Percentiles rank a stretch among this genome's conserved stretches.
Evolutionary conservation across 257 asterid genomes (phyloP).

Genomic region (Solanum bulbocastanum): DNA sequence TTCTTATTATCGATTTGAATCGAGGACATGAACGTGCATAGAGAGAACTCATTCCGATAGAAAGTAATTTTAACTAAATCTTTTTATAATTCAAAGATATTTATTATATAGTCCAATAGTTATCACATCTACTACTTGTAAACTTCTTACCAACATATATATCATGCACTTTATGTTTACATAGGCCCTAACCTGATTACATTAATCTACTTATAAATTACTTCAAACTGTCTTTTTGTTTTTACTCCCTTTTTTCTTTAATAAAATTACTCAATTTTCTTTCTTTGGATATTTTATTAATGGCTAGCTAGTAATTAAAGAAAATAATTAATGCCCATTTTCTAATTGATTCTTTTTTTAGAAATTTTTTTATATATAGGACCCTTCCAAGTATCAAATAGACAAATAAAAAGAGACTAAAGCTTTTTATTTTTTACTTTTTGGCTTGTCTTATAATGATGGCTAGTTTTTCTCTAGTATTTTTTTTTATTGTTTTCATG

Average conservation of each 20-base stretch:
- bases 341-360: not conserved
- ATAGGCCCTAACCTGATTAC: not conserved
- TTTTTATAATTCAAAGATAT: not conserved
- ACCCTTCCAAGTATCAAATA: not conserved
- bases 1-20: not conserved
- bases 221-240: not conserved
- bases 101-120: not conserved
- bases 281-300: not conserved
- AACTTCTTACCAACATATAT: not conserved
- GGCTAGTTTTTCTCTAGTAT: not conserved
- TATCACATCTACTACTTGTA: not conserved
- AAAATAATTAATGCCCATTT: not conserved
- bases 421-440: not conserved
- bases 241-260: not conserved
- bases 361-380: not conserved
- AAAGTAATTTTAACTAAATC: not conserved
- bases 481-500: not conserved
- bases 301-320: not conserved
- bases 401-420: not conserved
- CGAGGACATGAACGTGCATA: not conserved
- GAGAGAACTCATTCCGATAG: not conserved
- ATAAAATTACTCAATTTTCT: not conserved
- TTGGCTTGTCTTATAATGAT: not conserved
- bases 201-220: not conserved
- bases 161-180: not conserved